phyloP scores from a whole-genome alignment of 2,329 filamentous ascomycete genomes.

The Lachnellula arida region DNA sequence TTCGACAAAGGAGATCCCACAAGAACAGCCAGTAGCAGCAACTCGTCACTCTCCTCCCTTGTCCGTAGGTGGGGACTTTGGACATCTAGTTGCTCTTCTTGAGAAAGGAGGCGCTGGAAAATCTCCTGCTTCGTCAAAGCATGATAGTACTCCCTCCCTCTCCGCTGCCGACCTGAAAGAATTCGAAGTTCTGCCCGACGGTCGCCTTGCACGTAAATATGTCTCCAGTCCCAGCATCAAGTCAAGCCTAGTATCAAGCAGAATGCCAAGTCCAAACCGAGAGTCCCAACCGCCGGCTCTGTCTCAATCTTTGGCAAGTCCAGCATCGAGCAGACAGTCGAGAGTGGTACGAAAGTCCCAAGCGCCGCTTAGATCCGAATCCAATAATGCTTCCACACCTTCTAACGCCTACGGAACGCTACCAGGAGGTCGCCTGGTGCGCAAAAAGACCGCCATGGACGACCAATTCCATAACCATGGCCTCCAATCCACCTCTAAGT shows the following conservation, averaged over 20 bases:
- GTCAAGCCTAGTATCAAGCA: neutral
- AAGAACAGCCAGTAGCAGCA: no score
- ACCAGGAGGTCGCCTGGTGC: neutral
- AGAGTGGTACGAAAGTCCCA: no score
- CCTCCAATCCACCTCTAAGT: neutral
- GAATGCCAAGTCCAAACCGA: neutral
- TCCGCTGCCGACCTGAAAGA: neutral
- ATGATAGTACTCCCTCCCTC: neutral
- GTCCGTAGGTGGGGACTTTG: neutral
- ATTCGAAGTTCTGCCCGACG: neutral
- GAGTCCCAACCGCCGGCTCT: neutral
- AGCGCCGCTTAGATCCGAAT: neutral
- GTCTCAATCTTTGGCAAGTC: neutral
- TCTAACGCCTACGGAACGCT: neutral
- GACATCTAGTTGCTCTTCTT: neutral
- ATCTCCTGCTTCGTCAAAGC: neutral
- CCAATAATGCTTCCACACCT: neutral
- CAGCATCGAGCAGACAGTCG: no score
- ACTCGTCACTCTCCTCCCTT: neutral
- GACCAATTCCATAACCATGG: neutral
- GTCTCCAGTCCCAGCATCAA: neutral
- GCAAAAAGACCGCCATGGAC: neutral
- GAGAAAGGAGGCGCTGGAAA: neutral
- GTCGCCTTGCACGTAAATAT: neutral
- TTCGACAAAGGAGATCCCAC: no score